Percentiles rank a stretch among this genome's conserved stretches.
Conservation (phyloP, 2,329 filamentous ascomycete species). For the Fusarium goolgardi region DNA sequence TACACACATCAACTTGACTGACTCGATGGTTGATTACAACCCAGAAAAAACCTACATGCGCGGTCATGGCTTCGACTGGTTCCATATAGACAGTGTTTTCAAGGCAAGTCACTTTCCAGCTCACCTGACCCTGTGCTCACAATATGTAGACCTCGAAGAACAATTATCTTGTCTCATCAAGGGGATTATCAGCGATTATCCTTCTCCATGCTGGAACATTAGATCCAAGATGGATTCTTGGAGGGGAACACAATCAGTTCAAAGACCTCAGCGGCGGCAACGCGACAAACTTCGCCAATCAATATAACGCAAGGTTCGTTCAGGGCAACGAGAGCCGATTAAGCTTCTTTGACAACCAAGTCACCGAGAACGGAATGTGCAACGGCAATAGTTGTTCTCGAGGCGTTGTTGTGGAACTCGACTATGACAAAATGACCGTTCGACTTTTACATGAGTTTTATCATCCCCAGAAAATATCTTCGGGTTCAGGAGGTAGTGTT, state of each 20-base stretch:
- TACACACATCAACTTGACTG: constrained; percentile 38
- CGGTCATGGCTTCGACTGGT: constrained; percentile 46
- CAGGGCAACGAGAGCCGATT: constrained; percentile 59
- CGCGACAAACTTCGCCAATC: constrained; percentile 53
- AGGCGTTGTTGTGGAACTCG: constrained; percentile 54
- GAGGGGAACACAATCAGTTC: constrained; percentile 51
- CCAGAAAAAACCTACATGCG: constrained; percentile 35
- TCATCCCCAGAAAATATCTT: constrained; percentile 61
- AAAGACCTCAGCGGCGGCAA: constrained; percentile 49
- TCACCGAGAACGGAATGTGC: constrained; percentile 29
- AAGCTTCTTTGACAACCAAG: constrained; percentile 65
- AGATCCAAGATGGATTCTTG: constrained; percentile 51
- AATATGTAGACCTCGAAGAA: constrained; percentile 42
- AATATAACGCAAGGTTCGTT: constrained; percentile 64
- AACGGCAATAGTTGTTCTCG: constrained; percentile 35
- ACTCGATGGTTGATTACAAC: constrained; percentile 36
- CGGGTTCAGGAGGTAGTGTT: constrained; percentile 62
- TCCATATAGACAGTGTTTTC: constrained; percentile 47
- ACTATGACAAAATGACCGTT: constrained; percentile 60
- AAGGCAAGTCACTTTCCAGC: constrained; percentile 26
- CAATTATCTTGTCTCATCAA: constrained; percentile 52
- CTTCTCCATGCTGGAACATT: constrained; percentile 47
- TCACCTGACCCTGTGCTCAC: neutral
- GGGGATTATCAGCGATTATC: constrained; percentile 47
- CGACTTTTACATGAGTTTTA: constrained; percentile 61